Base-by-base conservation (phyloP, 2,329 filamentous ascomycete genomes). In the Xylariaceae sp. region DNA sequence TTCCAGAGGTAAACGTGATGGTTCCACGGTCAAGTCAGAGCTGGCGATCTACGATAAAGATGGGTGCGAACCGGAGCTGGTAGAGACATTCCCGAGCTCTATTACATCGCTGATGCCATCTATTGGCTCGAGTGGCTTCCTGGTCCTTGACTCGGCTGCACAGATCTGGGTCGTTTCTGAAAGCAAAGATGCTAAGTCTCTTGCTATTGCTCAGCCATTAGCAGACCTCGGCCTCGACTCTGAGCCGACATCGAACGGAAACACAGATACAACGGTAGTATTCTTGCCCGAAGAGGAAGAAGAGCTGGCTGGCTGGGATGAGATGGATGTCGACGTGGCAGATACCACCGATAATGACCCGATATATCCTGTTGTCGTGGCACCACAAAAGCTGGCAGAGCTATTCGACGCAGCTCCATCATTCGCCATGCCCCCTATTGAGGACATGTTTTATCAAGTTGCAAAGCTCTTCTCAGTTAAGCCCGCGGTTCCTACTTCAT, bases 361-460 rank as follows among this genome's bases (percentile, higher is more conserved):
- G 44, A 73, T 76, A 18, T 78, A 80, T 50, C 70, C 73, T 2
- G 78, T 79, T 6, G 81, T 90, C 15, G 79, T 90, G 15, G 74
- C 83, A 39, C 80, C 84, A 43, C 84, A 90, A 62, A 80, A 82
- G 55, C 70, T 91, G 47, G 77, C 85, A 6, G 77, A 82, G 44
- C 78, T 91, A 35, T 90, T 91, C 56, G 85, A 90, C 55, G 75
- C 77, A 12, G 82, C 82, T 2, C 82, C 85, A 2, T 79, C 83
- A 3, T 87, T 86, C 62, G 83, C 85, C 0, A 77, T 86, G 61
- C 83, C 85, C 18, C 81, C 86, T 11, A 80, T 91, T 18, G 82
- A 86, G 66, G 87, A 90, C 54, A 78, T 89, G 71, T 90, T 91
- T 63, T 83, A 86, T 66, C 81, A 83, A 66, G 83, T 92, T 36